Percentiles rank a stretch among this genome's conserved stretches.
phyloP scores from a whole-genome alignment of 768 basidiomycete species.

The Suillus cothurnatus region DNA sequence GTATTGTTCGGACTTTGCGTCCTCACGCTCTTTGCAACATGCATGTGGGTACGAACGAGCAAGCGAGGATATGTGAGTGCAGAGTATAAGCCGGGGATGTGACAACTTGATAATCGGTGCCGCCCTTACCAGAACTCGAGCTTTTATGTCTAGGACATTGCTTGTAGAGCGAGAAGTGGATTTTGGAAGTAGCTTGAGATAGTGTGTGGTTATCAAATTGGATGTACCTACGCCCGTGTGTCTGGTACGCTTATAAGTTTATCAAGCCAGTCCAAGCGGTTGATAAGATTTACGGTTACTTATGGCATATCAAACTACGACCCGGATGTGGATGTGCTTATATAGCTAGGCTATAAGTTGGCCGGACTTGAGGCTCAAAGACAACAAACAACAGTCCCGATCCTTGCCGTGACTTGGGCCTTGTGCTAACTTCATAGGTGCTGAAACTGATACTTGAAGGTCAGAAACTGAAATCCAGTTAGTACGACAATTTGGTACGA shows the following conservation, averaged over 20 bases:
- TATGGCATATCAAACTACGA: not conserved
- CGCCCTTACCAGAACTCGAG: constrained; percentile 33
- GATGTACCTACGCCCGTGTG: not conserved
- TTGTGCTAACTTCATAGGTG: not conserved
- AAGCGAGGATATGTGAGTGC: constrained; percentile 42
- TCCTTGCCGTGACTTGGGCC: not conserved
- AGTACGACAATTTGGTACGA: too few species aligned
- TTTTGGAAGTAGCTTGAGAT: not conserved
- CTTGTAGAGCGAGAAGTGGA: not conserved
- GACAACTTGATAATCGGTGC: constrained; percentile 21
- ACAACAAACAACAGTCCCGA: not conserved
- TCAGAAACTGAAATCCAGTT: too few species aligned
- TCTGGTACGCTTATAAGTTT: not conserved
- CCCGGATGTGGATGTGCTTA: not conserved
- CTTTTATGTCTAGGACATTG: constrained; percentile 31
- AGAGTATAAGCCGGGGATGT: constrained; percentile 38
- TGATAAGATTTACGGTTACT: not conserved
- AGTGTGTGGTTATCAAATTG: not conserved
- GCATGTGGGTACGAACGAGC: constrained; percentile 49
- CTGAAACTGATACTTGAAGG: not conserved
- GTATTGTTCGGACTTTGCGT: constrained; percentile 67
- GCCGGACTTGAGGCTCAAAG: not conserved
- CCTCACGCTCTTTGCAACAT: constrained; percentile 56
- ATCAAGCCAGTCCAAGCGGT: not conserved
- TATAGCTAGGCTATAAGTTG: not conserved